Base-by-base conservation (phyloP, 306 rosid species). In the Inga laurina region DNA sequence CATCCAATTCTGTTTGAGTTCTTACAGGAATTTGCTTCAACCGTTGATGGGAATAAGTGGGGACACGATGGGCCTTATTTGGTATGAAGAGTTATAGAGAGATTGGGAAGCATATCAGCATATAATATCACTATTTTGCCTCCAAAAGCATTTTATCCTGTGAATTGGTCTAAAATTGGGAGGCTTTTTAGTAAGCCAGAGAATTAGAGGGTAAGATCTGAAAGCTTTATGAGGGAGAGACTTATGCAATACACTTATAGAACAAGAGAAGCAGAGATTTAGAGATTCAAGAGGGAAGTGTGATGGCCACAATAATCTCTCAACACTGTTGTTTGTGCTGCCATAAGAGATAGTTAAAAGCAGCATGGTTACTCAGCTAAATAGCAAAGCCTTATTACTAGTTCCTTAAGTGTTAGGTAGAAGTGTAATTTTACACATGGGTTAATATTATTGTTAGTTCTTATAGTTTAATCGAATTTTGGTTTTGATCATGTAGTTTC, bases 1-100 rank as follows among this genome's bases (percentile, higher is more conserved):
- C 94, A 92, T 81, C 94, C 92, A 12, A 89, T 92, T 61, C 69
- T 92, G 64, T 48, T 66, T 80, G 89, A 85, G 21, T 91, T 92
- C 88, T 82, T 91, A 37, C 75, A 86, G 88, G 93, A 92, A 73
- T 92, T 92, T 75, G 87, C 93, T 2, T 54, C 44, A 13, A 87
- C 88, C 45, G 91, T 88, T 75, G 87, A 91, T 81, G 93, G 94
- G 22, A 91, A 75, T 32, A 89, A 44, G 82, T 91, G 94, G 97
- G 97, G 94, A 4, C 77, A 89, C 48, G 89, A 93, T 72, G 97
- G 93, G 22, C 94, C 97, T 11, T 89, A 88, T 77, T 37, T 92
- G 83, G 93, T 92, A 5, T 79, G 80, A 83, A 30, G 94, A 74
- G 77, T 76, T 84, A 75, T 84, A 81, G 86, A 67, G 68, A 37